Percentiles rank a stretch among this genome's conserved stretches.
phyloP scores from a whole-genome alignment of 306 rosid genomes.

The Prunus dulcis region DNA sequence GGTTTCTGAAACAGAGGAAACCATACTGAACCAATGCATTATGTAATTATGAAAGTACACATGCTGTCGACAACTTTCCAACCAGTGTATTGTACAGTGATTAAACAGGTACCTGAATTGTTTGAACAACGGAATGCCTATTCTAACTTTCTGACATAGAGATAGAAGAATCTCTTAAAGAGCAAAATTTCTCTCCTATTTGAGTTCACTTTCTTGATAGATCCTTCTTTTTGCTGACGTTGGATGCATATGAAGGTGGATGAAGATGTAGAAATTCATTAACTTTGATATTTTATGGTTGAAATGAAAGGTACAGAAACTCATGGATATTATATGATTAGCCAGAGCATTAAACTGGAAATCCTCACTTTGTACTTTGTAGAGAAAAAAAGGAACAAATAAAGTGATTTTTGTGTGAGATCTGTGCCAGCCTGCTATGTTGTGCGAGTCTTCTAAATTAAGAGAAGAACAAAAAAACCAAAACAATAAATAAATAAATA shows the following conservation, averaged over 20 bases:
- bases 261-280: conserved; percentile 23
- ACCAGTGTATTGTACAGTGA: conserved; percentile 17
- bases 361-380: neutral
- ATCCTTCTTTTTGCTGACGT: conserved; percentile 18
- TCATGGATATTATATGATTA: conserved; percentile 1
- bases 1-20: conserved; percentile 24
- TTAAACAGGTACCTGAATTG: conserved; percentile 8
- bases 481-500: neutral
- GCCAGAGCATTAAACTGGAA: neutral
- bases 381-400: neutral
- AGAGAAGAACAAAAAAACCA: neutral
- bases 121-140: conserved; percentile 20
- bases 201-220: conserved; percentile 24
- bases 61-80: conserved; percentile 23
- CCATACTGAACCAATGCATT: conserved; percentile 31
- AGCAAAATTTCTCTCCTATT: conserved; percentile 23
- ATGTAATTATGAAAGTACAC: conserved; percentile 29
- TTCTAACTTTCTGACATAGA: conserved; percentile 35
- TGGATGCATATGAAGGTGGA: conserved; percentile 19
- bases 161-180: conserved; percentile 35
- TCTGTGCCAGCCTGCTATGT: neutral
- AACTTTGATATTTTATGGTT: conserved; percentile 6
- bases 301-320: conserved; percentile 13
- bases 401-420: neutral
- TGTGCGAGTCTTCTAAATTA: neutral